A percentile compares a stretch with the other conserved stretches of the same genome.
Evolutionary conservation across 2,329 filamentous ascomycete species (phyloP).

Genomic region (Epichloe hybrida): DNA sequence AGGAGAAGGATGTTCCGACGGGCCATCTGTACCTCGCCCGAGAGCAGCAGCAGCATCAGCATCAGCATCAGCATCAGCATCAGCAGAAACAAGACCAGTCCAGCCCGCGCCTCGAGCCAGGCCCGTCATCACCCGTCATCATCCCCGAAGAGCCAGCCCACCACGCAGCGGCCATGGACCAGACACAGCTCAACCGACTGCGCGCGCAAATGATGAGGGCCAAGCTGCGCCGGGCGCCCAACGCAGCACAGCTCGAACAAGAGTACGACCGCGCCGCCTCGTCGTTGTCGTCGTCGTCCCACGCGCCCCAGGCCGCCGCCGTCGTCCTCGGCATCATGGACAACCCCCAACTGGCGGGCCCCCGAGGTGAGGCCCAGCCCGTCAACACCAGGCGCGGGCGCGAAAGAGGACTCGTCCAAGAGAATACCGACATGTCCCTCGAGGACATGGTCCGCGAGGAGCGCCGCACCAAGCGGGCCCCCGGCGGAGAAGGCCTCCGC

Average conservation of each 20-base stretch:
- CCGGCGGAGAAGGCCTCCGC: constrained; percentile 65
- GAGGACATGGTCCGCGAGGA: constrained; percentile 97
- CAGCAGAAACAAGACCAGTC: constrained; percentile 14
- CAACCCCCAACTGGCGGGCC: constrained; percentile 72
- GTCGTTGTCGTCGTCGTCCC: constrained; percentile 13
- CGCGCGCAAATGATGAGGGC: constrained; percentile 95
- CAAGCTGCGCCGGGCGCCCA: constrained; percentile 64
- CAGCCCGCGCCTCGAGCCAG: constrained; percentile 3
- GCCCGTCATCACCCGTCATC: constrained; percentile 38
- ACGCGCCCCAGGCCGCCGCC: constrained; percentile 33
- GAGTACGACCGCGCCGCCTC: constrained; percentile 70
- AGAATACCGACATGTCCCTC: constrained; percentile 91
- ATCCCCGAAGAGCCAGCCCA: constrained; percentile 35
- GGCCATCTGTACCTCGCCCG: constrained; percentile 77
- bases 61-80: constrained; percentile 35
- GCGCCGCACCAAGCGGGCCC: constrained; percentile 64
- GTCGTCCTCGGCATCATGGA: constrained; percentile 81
- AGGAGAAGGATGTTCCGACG: constrained; percentile 72
- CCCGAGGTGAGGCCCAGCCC: constrained; percentile 57
- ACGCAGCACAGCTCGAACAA: constrained; percentile 63
- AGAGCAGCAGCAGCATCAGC: constrained; percentile 38
- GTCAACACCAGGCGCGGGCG: constrained; percentile 69
- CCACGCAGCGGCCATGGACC: constrained; percentile 40
- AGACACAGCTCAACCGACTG: constrained; percentile 73
- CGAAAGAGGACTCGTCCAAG: constrained; percentile 72